Conservation (phyloP, 2,329 filamentous ascomycete genomes). For the Diplodia sapinea region DNA sequence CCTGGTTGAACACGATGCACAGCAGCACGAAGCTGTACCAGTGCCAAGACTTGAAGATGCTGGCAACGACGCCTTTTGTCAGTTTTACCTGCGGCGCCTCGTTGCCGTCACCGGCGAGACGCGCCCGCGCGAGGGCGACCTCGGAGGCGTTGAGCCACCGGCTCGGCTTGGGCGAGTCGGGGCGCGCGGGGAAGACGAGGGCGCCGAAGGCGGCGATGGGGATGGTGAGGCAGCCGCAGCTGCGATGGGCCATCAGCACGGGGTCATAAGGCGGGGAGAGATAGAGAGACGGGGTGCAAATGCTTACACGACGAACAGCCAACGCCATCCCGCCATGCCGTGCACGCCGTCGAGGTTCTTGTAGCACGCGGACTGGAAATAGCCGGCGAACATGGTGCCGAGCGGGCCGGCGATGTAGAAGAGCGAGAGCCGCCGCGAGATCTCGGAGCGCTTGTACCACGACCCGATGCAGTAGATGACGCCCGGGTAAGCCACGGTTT, state of each 20-base stretch:
- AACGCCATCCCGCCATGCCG: conserved; percentile 11
- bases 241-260: neutral
- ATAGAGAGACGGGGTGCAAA: too few relatives aligned
- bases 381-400: conserved; percentile 31
- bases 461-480: conserved; percentile 34
- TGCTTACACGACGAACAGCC: conserved; percentile 23
- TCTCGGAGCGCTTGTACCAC: conserved; percentile 34
- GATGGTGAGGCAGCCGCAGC: conserved; percentile 36
- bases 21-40: conserved; percentile 17
- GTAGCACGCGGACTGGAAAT: conserved; percentile 32
- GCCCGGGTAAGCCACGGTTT: conserved; percentile 31
- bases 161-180: conserved; percentile 4
- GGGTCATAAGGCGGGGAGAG: neutral
- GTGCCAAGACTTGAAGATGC: conserved; percentile 8
- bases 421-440: conserved; percentile 31
- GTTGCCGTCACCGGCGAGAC: neutral
- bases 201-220: conserved; percentile 38
- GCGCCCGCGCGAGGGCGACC: conserved; percentile 1
- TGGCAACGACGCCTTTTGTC: neutral
- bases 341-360: conserved; percentile 37
- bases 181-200: conserved; percentile 36
- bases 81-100: conserved; percentile 14
- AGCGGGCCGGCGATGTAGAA: conserved; percentile 32
- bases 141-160: neutral
- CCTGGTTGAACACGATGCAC: conserved; percentile 26